Evolutionary conservation across 2,329 filamentous ascomycete species (phyloP), one percentile per base, ranked within the genome.

Genomic region (Phialophora macrospora): DNA sequence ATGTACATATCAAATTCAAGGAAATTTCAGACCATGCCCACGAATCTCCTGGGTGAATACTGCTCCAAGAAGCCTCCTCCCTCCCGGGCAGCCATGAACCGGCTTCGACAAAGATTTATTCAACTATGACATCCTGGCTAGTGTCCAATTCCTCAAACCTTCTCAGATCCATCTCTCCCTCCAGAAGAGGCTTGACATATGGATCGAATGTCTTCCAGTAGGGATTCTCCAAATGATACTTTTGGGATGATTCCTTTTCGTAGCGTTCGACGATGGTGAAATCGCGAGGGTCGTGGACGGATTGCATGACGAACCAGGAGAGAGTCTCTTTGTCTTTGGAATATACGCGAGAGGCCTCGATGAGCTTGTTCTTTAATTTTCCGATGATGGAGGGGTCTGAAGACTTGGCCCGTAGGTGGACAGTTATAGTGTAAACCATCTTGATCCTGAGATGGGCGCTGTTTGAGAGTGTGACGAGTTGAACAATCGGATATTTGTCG

Each of bases 251-350:
- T 75, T 92, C 90, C 66, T 88, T 82, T 72, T 85, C 83, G 77
- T 91, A 92, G 34, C 90, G 81, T 79, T 92, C 90, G 55, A 92
- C 89, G 72, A 92, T 90, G 55, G 87, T 90, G 77, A 92, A 92
- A 57, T 88, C 86, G 64, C 88, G 82, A 52, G 83, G 82, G 75
- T 92, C 89, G 72, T 85, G 81, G 64, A 87, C 83, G 72, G 88
- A 87, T 80, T 92, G 90, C 90, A 92, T 92, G 68, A 92, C 89
- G 77, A 90, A 87, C 90, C 90, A 92, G 54, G 81, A 84, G 64
- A 88, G 73, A 0, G 85, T 91, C 80, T 92, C 90, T 74, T 85
- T 86, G 79, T 92, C 90, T 70, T 90, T 82, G 69, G 84, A 86
- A 79, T 92, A 92, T 68, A 92, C 83, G 68, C 86, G 84, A 65